phyloP scores from a whole-genome alignment of 2,329 filamentous ascomycete genomes.

The Geosmithia putterillii region DNA sequence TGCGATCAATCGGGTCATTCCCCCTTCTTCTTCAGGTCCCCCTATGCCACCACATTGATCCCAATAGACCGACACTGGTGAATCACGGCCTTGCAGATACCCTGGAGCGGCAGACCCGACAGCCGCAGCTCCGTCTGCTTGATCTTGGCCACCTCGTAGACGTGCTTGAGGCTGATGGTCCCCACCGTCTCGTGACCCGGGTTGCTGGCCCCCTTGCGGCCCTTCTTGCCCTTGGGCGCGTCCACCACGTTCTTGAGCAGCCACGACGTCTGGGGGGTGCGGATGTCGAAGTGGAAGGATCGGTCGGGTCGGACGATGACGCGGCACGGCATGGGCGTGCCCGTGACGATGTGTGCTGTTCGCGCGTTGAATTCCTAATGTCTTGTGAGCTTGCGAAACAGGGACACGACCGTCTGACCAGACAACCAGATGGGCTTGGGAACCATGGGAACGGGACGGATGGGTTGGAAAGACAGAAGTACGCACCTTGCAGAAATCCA shows the following conservation, averaged over 20 bases:
- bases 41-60: conserved; percentile 53
- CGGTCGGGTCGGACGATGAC: conserved; percentile 89
- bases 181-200: conserved; percentile 72
- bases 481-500: conserved; percentile 95
- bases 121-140: conserved; percentile 71
- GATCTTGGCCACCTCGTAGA: conserved; percentile 96
- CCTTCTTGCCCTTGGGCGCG: conserved; percentile 58
- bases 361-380: conserved; percentile 95
- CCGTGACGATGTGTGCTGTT: conserved; percentile 70
- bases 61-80: conserved; percentile 66
- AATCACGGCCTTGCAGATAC: conserved; percentile 62
- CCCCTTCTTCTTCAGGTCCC: background rate
- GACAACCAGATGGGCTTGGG: too few relatives aligned
- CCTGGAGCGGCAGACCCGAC: conserved; percentile 58
- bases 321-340: conserved; percentile 80
- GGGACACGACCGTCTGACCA: too few relatives aligned
- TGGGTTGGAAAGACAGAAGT: background rate
- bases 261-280: conserved; percentile 89
- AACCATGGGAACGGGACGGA: too few relatives aligned
- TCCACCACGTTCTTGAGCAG: conserved; percentile 76
- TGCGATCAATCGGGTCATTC: too few relatives aligned
- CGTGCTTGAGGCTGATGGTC: conserved; percentile 80
- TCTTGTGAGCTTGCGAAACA: background rate
- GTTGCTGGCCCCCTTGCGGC: conserved; percentile 63
- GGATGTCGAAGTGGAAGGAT: conserved; percentile 83